phyloP scores from a whole-genome alignment of 202 grass and related monocot species.

The Panicum virgatum region DNA sequence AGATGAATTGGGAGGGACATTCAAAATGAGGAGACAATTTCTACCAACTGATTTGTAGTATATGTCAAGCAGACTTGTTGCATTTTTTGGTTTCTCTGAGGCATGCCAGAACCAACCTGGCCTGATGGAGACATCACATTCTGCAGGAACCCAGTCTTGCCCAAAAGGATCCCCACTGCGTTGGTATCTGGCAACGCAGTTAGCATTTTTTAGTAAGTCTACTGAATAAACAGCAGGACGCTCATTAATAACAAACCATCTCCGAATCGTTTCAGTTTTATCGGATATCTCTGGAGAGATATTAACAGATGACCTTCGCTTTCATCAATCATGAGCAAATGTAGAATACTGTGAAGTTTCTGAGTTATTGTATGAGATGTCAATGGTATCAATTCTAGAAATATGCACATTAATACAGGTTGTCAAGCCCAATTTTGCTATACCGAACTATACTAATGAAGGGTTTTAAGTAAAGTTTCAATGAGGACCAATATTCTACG shows the following conservation, averaged over 20 bases:
- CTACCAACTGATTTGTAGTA: slow-evolving; percentile 97
- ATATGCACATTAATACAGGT: background rate
- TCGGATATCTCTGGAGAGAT: background rate
- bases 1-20: slow-evolving; percentile 87
- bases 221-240: background rate
- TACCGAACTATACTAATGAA: slow-evolving; percentile 19
- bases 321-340: too few species aligned
- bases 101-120: slow-evolving; percentile 95
- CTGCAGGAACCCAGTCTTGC: slow-evolving; percentile 86
- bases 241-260: background rate
- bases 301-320: too few species aligned
- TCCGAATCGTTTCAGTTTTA: background rate
- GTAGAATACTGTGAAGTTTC: too few species aligned
- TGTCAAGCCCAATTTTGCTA: background rate
- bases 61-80: slow-evolving; percentile 67
- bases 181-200: slow-evolving; percentile 59
- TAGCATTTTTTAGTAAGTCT: background rate
- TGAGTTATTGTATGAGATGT: too few species aligned
- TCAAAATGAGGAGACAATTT: slow-evolving; percentile 92
- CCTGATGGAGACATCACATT: slow-evolving; percentile 95
- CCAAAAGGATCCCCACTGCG: slow-evolving; percentile 67
- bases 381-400: slow-evolving; percentile 4
- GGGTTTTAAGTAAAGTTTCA: background rate
- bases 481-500: background rate
- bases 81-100: slow-evolving; percentile 76